phyloP scores from a whole-genome alignment of 2,329 filamentous ascomycete species.

The Aspergillus novoparasiticus region DNA sequence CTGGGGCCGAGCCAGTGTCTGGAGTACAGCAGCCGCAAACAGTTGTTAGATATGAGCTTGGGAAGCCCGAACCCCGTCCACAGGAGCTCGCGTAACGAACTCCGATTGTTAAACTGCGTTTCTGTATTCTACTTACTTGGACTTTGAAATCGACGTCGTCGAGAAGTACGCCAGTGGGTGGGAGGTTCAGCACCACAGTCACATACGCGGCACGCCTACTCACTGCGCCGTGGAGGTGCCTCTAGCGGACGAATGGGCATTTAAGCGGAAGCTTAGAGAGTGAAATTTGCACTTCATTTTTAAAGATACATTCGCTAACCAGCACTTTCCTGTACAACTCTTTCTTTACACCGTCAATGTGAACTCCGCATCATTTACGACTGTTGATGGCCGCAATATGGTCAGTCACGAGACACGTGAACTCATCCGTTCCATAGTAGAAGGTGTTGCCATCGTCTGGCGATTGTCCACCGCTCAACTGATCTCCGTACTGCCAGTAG shows the following conservation, averaged over 20 bases:
- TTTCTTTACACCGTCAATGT: neutral
- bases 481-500: slow-evolving; percentile 44
- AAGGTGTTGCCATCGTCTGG: slow-evolving; percentile 36
- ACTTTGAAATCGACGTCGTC: neutral
- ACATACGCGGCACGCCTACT: too few relatives aligned
- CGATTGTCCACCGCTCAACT: slow-evolving; percentile 31
- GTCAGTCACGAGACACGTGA: slow-evolving; percentile 35
- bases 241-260: too few relatives aligned
- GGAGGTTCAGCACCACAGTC: too few relatives aligned
- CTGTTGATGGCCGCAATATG: slow-evolving; percentile 29
- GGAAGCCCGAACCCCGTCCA: neutral
- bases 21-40: neutral
- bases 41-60: neutral
- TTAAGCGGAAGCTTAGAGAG: too few relatives aligned
- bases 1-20: neutral
- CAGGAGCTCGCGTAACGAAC: neutral
- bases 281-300: neutral
- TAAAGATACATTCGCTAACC: neutral
- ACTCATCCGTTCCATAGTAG: slow-evolving; percentile 35
- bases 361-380: neutral
- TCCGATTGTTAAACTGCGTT: neutral
- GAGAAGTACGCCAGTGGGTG: too few relatives aligned
- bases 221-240: too few relatives aligned
- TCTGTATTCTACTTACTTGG: neutral
- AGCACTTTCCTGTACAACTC: neutral